A percentile compares a stretch with the other conserved stretches of the same genome.
Conservation (phyloP, 73 alveolate genomes). For the Paramecium biaurelia region DNA sequence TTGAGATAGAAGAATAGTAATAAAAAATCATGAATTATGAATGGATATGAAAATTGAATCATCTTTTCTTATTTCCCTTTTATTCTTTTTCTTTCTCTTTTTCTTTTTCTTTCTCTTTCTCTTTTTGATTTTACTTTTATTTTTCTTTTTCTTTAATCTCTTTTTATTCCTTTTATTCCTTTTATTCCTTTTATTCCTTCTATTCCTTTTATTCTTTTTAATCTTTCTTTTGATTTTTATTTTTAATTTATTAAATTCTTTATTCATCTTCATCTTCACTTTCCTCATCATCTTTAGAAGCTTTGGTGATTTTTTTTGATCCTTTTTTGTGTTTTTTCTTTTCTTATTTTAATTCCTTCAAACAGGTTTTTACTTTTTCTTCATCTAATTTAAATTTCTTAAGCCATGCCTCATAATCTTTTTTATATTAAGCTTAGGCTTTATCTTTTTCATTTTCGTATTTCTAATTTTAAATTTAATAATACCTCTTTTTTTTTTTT, state of each 20-base stretch:
- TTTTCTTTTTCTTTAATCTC: not conserved
- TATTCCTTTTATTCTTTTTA: not conserved
- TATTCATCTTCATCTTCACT: slow-evolving; percentile 17
- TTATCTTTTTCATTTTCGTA: not conserved
- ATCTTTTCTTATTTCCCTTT: not conserved
- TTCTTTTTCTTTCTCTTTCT: no score
- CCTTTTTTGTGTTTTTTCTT: slow-evolving; percentile 14
- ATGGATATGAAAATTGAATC: not conserved
- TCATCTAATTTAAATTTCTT: not conserved
- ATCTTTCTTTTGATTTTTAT: not conserved
- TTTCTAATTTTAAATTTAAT: not conserved
- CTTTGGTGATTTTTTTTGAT: not conserved
- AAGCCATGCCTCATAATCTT: slow-evolving; percentile 15
- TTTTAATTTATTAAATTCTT: not conserved
- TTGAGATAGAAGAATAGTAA: not conserved
- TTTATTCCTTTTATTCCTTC: not conserved
- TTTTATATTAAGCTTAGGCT: not conserved
- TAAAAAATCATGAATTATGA: not conserved
- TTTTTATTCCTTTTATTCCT: not conserved
- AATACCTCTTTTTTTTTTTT: not conserved
- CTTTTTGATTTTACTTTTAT: not conserved
- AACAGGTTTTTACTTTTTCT: not conserved
- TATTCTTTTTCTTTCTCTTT: not conserved
- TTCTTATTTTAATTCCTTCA: not conserved
- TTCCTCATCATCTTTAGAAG: not conserved